Evolutionary conservation across 176 grass and related monocot genomes (phyloP), one percentile per base, ranked within the genome.

Genomic region (Aegilops umbellulata): DNA sequence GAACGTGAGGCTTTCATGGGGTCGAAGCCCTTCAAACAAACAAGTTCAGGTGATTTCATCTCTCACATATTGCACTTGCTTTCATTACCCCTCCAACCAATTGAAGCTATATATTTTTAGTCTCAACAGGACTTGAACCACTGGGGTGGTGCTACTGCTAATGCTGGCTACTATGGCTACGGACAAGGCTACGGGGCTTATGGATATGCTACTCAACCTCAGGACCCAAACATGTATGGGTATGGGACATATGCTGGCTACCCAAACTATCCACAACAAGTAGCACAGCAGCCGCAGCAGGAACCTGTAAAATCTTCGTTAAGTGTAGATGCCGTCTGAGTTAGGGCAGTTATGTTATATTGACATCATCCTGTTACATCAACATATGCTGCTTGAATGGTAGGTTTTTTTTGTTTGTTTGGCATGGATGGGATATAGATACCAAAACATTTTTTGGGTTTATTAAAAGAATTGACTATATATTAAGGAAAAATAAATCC

Each of bases 1-100:
- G 82, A 94, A 90, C 85, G 92, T 98, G 81, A 90, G 96, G 69
- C 91, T 98, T 80, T 98, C 96, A 42, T 98, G 96, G 96, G 96
- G 96, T n/a, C 93, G 93, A 41, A 94, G 90, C 71, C 96, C 92
- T 74, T 90, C 96, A 4, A 92, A 88, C 86, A 98, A 92, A 76
- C 95, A 98, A 79, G 80, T 77, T 58, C 85, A 94, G 41, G 41
- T 42, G 41, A 42, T 42, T 42, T 42, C 41, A 42, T 42, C 41
- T 42, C 41, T 42, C 41, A 42, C 41, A 42, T 42, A 42, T 42
- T 42, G 41, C 41, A 42, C 41, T 42, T 42, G 10, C 41, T 42
- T 42, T 42, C 41, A 42, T 42, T 42, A 42, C 10, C 41, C 41
- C 10, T 42, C 41, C 41, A 42, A 42, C 41, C 41, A 42, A 42